Percentiles rank a stretch among this genome's conserved stretches.
Conservation (phyloP, 2,329 filamentous ascomycete genomes). For the Hymenoscyphus occultus region DNA sequence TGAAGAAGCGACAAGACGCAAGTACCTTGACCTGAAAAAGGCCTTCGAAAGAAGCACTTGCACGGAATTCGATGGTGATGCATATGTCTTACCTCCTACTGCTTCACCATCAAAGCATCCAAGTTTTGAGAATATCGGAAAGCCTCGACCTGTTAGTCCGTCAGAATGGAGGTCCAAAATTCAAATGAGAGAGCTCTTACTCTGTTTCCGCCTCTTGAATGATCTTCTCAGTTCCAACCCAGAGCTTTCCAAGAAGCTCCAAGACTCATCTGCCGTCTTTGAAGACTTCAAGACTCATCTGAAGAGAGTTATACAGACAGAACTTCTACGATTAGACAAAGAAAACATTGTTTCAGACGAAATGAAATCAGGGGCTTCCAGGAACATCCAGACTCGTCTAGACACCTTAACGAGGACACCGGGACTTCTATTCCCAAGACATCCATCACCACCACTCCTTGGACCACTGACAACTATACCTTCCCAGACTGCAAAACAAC, state of each 20-base stretch:
- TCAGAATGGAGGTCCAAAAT: background rate
- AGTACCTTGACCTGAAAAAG: conserved; percentile 10
- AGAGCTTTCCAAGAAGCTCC: background rate
- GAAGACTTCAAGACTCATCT: background rate
- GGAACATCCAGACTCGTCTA: conserved; percentile 3
- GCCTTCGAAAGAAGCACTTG: conserved; percentile 2
- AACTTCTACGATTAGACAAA: background rate
- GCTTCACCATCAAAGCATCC: background rate
- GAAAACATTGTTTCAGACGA: background rate
- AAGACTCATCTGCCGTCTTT: background rate
- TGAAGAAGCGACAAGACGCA: conserved; percentile 13
- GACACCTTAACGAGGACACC: background rate
- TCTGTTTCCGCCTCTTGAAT: conserved; percentile 16
- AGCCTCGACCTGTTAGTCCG: no score
- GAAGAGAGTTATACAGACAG: background rate
- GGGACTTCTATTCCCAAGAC: background rate
- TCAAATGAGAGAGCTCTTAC: conserved; percentile 13
- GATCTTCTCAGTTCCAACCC: conserved; percentile 8
- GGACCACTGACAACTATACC: no score
- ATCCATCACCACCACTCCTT: no score
- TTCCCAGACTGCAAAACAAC: no score
- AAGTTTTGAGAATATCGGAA: background rate
- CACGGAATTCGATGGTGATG: background rate
- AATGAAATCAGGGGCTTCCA: background rate
- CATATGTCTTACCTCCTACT: background rate